phyloP scores from a whole-genome alignment of 2,329 filamentous ascomycete species.

The Tympanopsis confertula region DNA sequence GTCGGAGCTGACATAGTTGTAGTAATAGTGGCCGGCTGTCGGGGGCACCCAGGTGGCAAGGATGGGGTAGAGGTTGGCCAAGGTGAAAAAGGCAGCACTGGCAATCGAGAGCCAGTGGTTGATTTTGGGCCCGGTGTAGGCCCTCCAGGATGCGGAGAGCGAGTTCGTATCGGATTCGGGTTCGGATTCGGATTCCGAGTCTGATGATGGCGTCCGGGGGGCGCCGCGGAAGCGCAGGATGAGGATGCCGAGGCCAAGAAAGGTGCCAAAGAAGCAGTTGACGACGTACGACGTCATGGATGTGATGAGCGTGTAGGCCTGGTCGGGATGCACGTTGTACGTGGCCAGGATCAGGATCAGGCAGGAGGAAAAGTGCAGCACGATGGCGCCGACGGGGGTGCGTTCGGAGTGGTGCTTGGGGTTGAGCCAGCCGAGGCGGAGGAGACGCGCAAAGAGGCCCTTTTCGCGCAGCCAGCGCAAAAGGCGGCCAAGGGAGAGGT shows the following conservation, averaged over 20 bases:
- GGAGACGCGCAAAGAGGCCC: conserved; percentile 14
- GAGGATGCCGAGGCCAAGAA: conserved; percentile 20
- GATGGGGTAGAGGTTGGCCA: conserved; percentile 19
- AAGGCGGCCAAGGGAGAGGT: conserved; percentile 19
- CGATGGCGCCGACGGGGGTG: conserved; percentile 21
- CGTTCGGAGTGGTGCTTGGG: conserved; percentile 21
- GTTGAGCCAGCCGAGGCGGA: conserved; percentile 15
- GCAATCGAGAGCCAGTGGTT: conserved; percentile 17
- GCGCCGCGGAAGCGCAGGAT: conserved; percentile 20
- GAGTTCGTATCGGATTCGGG: conserved; percentile 3
- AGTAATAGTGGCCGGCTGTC: not conserved
- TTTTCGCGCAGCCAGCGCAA: conserved; percentile 16
- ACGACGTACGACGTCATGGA: conserved; percentile 19
- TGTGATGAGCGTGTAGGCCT: conserved; percentile 18
- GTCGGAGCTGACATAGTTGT: too few species aligned
- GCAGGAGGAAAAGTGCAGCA: conserved; percentile 19
- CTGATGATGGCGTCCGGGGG: conserved; percentile 9
- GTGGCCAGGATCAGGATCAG: conserved; percentile 21
- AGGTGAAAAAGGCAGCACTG: conserved; percentile 15
- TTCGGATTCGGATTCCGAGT: not conserved
- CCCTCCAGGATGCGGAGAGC: conserved; percentile 12
- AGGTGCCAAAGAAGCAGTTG: conserved; percentile 20
- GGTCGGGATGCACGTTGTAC: conserved; percentile 9
- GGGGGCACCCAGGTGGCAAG: conserved; percentile 19
- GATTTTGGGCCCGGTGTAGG: conserved; percentile 17